phyloP scores from a whole-genome alignment of 2,329 filamentous ascomycete genomes.

The Sordariomycetes sp. region DNA sequence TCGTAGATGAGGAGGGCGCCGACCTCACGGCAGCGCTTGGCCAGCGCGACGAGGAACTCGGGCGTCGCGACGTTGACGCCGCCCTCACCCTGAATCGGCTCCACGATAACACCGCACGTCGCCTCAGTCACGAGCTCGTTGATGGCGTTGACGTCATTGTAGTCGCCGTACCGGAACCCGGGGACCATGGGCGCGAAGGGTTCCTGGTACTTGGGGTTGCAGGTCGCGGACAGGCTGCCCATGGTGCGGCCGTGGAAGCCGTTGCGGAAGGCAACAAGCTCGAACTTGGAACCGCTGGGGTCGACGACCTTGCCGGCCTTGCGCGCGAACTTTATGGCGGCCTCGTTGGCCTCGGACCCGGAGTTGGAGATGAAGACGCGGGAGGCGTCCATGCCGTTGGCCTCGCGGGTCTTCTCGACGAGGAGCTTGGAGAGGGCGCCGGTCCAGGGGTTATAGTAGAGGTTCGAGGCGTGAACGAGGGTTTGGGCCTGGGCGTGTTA shows the following conservation, averaged over 20 bases:
- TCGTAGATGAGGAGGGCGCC: slow-evolving; percentile 87
- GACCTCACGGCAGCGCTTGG: slow-evolving; percentile 70
- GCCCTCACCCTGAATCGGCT: slow-evolving; percentile 95
- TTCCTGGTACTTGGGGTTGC: slow-evolving; percentile 93
- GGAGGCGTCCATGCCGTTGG: slow-evolving; percentile 69
- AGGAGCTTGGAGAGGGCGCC: slow-evolving; percentile 77
- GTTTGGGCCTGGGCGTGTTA: slow-evolving; percentile 38
- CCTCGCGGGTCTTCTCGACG: slow-evolving; percentile 65
- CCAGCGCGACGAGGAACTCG: slow-evolving; percentile 76
- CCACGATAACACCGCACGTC: slow-evolving; percentile 89
- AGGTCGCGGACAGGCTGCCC: slow-evolving; percentile 88
- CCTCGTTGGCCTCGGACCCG: slow-evolving; percentile 93
- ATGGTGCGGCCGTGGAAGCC: slow-evolving; percentile 96
- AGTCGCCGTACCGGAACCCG: slow-evolving; percentile 75
- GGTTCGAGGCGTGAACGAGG: slow-evolving; percentile 83
- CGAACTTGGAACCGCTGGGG: slow-evolving; percentile 58
- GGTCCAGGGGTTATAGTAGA: slow-evolving; percentile 96
- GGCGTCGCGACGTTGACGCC: slow-evolving; percentile 75
- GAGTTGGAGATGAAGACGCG: slow-evolving; percentile 93
- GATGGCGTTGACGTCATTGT: slow-evolving; percentile 65
- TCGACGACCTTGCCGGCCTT: slow-evolving; percentile 74
- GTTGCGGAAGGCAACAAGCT: slow-evolving; percentile 80
- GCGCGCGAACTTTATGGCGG: slow-evolving; percentile 89
- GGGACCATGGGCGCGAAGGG: slow-evolving; percentile 94
- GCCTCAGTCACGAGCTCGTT: slow-evolving; percentile 63